Base-by-base conservation (phyloP, 2,329 filamentous ascomycete genomes). In the Penicillium psychrosexuale region DNA sequence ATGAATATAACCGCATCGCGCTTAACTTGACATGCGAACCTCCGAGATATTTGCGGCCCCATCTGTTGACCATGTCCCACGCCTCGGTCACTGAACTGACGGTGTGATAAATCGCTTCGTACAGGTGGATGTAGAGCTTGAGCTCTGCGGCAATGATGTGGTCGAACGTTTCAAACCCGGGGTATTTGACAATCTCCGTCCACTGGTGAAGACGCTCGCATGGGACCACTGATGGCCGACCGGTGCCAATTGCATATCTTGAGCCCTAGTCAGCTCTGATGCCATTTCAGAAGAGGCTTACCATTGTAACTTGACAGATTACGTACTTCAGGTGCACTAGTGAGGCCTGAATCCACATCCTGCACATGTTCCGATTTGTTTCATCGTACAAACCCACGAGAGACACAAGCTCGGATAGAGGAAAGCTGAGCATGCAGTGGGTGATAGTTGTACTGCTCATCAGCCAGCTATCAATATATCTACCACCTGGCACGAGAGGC, bases 331-430 rank as follows among this genome's bases (percentile, higher is more conserved):
- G 36, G 33, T 55, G 52, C 24, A 55, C 52, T 12, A 55, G 28
- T 12, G 52, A 55, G 3, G 52, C 52, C 28, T 55, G 52, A 6
- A 55, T 55, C 52, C 52, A 55, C 52, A 55, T 55, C 22, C 52
- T 39, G 28, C 52, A 55, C 52, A 51, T 55, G 12, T 45, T 51
- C 8, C 52, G 47, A 28, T 22, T 51, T 7, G 39, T 45, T 3
- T 50, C 39, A 24, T 55, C 52, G n/a, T 55, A 51, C 9, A 55
- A 24, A 0, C 33, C 33, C n/a, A 36, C 42, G 7, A 31, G 33
- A 2, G 52, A 39, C 7, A 43, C 28, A 28, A 55, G 47, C 28
- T 51, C 47, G 17, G 52, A 40, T 13, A 55, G 19, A 33, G 52
- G 47, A 3, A 55, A 55, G 5, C 47, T 55, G 8, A 55, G 47